Percentiles rank a stretch among this genome's conserved stretches.
phyloP scores from a whole-genome alignment of 2,329 filamentous ascomycete species.

The Diaporthe longicolla region DNA sequence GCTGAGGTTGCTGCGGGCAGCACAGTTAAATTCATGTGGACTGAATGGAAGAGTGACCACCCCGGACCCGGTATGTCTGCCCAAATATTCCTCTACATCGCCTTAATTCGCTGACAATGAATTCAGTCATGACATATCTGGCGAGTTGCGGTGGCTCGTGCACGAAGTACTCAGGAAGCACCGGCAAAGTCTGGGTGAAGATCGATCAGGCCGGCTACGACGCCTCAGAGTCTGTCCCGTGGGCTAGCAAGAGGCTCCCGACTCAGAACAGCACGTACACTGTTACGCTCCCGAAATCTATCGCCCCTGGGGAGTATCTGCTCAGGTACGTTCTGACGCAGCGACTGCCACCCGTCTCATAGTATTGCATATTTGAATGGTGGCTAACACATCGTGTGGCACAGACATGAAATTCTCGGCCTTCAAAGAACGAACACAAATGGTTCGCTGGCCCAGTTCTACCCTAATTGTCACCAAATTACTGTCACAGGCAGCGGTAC shows the following conservation, averaged over 20 bases:
- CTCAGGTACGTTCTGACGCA: neutral
- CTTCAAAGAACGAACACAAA: conserved; percentile 14
- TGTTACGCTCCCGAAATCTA: neutral
- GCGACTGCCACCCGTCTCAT: no score
- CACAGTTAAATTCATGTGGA: conserved; percentile 25
- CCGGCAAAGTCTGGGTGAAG: conserved; percentile 18
- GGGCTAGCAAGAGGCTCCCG: conserved; percentile 22
- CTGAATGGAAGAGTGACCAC: conserved; percentile 25
- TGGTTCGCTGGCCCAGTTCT: conserved; percentile 15
- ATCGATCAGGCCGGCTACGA: conserved; percentile 18
- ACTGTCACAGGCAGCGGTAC: conserved; percentile 21
- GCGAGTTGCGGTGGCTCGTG: conserved; percentile 17
- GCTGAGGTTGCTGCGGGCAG: conserved; percentile 11
- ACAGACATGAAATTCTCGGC: conserved; percentile 19
- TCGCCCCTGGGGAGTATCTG: conserved; percentile 2
- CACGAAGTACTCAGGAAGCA: conserved; percentile 7
- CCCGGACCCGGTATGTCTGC: neutral
- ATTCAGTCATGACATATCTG: conserved; percentile 16
- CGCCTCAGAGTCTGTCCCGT: neutral
- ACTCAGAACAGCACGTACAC: conserved; percentile 16
- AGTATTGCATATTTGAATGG: no score
- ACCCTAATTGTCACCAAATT: conserved; percentile 22
- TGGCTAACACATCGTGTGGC: neutral
- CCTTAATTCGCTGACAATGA: neutral
- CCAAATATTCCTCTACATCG: fast-evolving